Percentiles rank a stretch among this genome's conserved stretches.
phyloP scores from a whole-genome alignment of 2,329 filamentous ascomycete species.

The Venturiaceae sp. region DNA sequence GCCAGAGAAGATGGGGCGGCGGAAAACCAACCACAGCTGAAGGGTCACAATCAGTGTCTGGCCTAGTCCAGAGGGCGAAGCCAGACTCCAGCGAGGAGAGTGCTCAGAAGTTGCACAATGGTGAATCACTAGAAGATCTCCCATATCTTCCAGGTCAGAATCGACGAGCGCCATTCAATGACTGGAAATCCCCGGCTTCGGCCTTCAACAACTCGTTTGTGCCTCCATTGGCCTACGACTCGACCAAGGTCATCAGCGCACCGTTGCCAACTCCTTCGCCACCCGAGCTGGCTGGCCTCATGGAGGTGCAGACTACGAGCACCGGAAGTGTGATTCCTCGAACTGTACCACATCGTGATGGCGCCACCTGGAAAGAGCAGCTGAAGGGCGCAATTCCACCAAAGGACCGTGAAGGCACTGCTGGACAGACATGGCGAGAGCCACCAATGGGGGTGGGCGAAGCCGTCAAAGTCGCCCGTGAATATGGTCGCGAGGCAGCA shows the following conservation, averaged over 20 bases:
- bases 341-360: not conserved
- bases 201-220: not conserved
- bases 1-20: not conserved
- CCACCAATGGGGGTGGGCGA: not conserved
- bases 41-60: not conserved
- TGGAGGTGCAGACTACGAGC: not conserved
- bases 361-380: not conserved
- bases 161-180: slow-evolving; percentile 55
- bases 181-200: slow-evolving; percentile 23
- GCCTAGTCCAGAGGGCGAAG: slow-evolving; percentile 10
- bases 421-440: not conserved
- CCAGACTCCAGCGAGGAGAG: not conserved
- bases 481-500: not conserved
- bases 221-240: not conserved
- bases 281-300: not conserved
- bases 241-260: not conserved
- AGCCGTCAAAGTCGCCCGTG: not conserved
- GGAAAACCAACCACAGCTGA: not conserved
- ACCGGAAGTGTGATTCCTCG: not conserved
- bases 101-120: not conserved
- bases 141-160: slow-evolving; percentile 1
- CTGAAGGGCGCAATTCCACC: not conserved
- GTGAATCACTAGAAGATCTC: not conserved
- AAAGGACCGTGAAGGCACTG: not conserved
- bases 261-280: not conserved